Evolutionary conservation across 2,329 filamentous ascomycete genomes (phyloP), one percentile per base, ranked within the genome.

Genomic region (Raffaelea ambrosiae): DNA sequence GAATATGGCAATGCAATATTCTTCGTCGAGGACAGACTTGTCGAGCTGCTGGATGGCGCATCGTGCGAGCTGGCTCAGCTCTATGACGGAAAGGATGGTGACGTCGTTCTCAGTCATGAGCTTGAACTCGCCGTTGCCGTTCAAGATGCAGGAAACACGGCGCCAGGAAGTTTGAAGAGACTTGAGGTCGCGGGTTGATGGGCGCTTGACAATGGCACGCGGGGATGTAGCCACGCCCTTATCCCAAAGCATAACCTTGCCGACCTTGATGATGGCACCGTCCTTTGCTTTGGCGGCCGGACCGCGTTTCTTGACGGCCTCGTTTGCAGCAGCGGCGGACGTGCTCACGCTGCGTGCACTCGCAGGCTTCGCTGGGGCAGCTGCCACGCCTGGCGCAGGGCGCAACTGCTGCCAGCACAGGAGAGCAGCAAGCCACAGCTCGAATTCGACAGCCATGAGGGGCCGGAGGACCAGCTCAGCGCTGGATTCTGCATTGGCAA

Each of bases 1-100:
- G 60, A 96, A 96, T 42, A 98, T 91, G 46, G 88, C 90, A 53
- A 98, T 86, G 68, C 90, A 97, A 60, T 87, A 93, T 51, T 96
- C 88, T 63, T 93, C 87, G 54, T 95, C 88, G 39, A 98, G 67
- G 9, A 98, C 91, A 5, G 90, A 95, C 46, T 82, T 81, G 63
- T 97, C 88, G 45, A 98, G 72, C 57, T 90, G 81, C 63, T 98
- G 93, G 46, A 98, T 83, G 9, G 91, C 88, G 62, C 86, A 93
- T 47, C 93, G 80, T 18, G 89, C 93, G 8, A 98, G 73, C 58
- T 95, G 88, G 13, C 88, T 87, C 5, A 98, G 73, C 58, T 95
- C 88, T 46, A 97, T 85, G 42, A 89, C 79, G 23, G 86, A 86
- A 16, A 97, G 74, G 9, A 94, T 74, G 0, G 82, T 81, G 42